Percentiles rank a stretch among this genome's conserved stretches.
Conservation (phyloP, 306 rosid genomes). For the Canavalia ensiformis region DNA sequence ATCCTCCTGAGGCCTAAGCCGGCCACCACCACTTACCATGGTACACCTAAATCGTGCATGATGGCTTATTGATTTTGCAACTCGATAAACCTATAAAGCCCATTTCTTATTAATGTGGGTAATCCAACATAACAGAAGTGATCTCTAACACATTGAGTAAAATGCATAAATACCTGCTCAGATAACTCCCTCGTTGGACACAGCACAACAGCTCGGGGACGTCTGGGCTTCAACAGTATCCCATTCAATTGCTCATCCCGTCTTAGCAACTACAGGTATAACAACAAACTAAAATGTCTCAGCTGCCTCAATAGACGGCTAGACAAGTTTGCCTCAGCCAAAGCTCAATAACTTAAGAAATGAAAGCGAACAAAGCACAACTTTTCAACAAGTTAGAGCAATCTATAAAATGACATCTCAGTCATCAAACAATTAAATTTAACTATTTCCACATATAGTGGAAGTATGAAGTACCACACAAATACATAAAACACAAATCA, state of each 20-base stretch:
- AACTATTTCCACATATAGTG: neutral
- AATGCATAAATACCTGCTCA: conserved; percentile 77
- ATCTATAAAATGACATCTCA: conserved; percentile 21
- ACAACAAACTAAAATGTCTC: conserved; percentile 41
- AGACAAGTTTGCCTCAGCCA: conserved; percentile 31
- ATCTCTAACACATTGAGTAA: conserved; percentile 39
- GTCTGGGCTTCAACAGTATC: conserved; percentile 78
- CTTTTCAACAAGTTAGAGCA: neutral
- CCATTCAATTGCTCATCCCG: conserved; percentile 81
- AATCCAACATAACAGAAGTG: conserved; percentile 22
- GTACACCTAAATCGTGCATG: conserved; percentile 91
- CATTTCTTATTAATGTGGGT: conserved; percentile 46
- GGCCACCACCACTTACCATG: conserved; percentile 97
- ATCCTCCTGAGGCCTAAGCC: conserved; percentile 92
- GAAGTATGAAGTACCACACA: conserved; percentile 17
- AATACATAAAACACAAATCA: neutral
- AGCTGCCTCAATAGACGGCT: conserved; percentile 26
- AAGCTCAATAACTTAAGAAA: conserved; percentile 31
- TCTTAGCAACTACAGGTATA: conserved; percentile 79
- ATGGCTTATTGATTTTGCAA: conserved; percentile 89
- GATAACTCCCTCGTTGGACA: conserved; percentile 96
- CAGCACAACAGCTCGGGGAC: conserved; percentile 89
- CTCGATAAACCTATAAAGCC: conserved; percentile 80
- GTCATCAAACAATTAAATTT: conserved; percentile 12
- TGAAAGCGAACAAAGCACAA: conserved; percentile 1